Base-by-base conservation (phyloP, 768 basidiomycete species). In the Xerocomus brunneocitrinus region DNA sequence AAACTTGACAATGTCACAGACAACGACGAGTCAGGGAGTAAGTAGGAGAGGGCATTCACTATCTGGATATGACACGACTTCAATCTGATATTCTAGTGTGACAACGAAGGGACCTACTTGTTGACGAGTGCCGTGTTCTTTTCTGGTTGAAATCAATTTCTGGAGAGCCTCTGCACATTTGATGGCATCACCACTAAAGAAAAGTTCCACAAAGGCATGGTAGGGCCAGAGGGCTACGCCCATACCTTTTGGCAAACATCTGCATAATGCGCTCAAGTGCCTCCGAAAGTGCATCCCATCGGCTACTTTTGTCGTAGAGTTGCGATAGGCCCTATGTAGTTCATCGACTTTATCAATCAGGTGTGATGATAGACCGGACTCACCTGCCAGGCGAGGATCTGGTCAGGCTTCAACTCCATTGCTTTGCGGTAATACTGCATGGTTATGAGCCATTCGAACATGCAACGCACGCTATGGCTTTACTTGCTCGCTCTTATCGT, bases 381-480 rank as follows among this genome's bases (percentile, higher is more conserved):
- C 54, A 86, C 92, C 84, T 95, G 93, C 85, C 88, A 87, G 14
- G 93, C 95, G 16, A 95, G 76, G 2, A 78, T 71, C 62, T 90
- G 87, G 3, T 79, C 77, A 12, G 86, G 82, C 54, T 83, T 83
- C n/a, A 80, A 56, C 32, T 77, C 73, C 45, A 84, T 89, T 0
- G 95, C 95, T 59, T 81, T 87, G 41, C 76, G 78, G 67, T 95
- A 98, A 27, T 79, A 78, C 91, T 95, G 62, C 55, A 35, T 14
- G 42, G 50, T 48, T 44, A 62, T 69, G 46, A 67, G 60, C 24
- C 19, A 43, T 59, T 36, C 41, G 39, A 44, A 45, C 19, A 31
- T 22, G n/a, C 43, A 36, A 48, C 35, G 44, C 36, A 30, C 14
- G 42, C 50, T n/a, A 47, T 45, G 40, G 61, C 62, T 75, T 78